Evolutionary conservation across 2,329 filamentous ascomycete genomes (phyloP), one percentile per base, ranked within the genome.

Genomic region (Curvularia sp.): DNA sequence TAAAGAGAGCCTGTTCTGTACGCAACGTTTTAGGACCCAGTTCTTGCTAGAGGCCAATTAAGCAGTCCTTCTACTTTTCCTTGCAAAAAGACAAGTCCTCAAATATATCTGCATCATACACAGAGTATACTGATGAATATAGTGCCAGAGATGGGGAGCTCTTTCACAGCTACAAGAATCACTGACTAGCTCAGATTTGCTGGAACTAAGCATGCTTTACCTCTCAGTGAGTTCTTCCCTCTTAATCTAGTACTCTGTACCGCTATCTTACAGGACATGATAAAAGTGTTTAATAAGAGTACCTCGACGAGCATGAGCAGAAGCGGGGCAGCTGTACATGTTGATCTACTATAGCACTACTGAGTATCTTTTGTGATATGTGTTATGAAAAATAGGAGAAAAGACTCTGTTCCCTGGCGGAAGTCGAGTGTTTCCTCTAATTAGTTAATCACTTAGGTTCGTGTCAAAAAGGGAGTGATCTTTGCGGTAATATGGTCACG

Each of bases 81-180:
- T 48, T 48, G 35, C 35, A 35, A 48, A 20, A 22, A 13, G 30
- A 22, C 15, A 12, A 20, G 18, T n/a, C 31, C 28, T 20, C 9
- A 33, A 48, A 48, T 10, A 48, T 22, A 35, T 33, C 18, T 9
- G 46, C n/a, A 48, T 8, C 12, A 5, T 48, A 33, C 5, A 24
- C 13, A 48, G 3, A 48, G 6, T 22, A 13, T 35, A 22, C 46
- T 48, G 9, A 30, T 35, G 30, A 48, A 48, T 9, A 35, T 4
- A 22, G 9, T 43, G 2, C 49, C n/a, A 52, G 39, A 52, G n/a
- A 9, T 26, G 13, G 41, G 10, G 26, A 49, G 31, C 47, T 49
- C 47, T 49, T 39, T 49, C 22, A 39, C 39, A 49, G 33, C 47
- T 39, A 49, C 22, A 49, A 33, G 47, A 39, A 31, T 49, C 10